These are phyloP conservation scores for Cardiospermum halicacabum DNA, from an alignment of 345 rosid genomes.

Conservation along the genomic window DNA sequence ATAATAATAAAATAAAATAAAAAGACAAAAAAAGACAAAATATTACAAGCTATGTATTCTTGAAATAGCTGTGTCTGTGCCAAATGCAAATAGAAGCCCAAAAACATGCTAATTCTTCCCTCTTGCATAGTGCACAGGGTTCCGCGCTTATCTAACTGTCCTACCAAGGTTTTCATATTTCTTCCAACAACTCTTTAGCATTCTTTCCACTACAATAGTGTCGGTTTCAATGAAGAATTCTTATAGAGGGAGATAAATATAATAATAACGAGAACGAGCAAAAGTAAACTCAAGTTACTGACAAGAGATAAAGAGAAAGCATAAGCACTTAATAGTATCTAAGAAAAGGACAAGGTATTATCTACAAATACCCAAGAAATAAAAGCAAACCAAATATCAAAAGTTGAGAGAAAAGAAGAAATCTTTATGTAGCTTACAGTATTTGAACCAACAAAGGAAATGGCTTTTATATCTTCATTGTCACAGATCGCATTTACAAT, in stretches of 20 bases:
- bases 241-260: not conserved
- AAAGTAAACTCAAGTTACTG: not conserved
- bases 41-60: no score
- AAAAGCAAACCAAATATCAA: not conserved
- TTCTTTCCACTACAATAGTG: not conserved
- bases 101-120: not conserved
- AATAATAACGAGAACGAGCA: conserved; percentile 17
- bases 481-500: conserved; percentile 95
- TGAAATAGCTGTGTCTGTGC: not conserved
- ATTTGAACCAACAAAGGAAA: conserved; percentile 96
- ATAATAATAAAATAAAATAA: no score
- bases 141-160: not conserved
- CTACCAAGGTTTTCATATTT: not conserved
- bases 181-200: not conserved
- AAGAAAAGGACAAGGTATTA: not conserved
- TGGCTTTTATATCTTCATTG: conserved; percentile 67
- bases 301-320: not conserved
- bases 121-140: not conserved
- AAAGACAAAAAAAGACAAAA: no score
- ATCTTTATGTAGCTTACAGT: conserved; percentile 46
- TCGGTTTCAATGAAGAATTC: not conserved
- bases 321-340: not conserved
- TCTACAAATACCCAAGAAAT: not conserved
- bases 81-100: not conserved
- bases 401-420: not conserved